Conservation (phyloP, 441 rosid genomes). For the Eugenia klotzschiana region DNA sequence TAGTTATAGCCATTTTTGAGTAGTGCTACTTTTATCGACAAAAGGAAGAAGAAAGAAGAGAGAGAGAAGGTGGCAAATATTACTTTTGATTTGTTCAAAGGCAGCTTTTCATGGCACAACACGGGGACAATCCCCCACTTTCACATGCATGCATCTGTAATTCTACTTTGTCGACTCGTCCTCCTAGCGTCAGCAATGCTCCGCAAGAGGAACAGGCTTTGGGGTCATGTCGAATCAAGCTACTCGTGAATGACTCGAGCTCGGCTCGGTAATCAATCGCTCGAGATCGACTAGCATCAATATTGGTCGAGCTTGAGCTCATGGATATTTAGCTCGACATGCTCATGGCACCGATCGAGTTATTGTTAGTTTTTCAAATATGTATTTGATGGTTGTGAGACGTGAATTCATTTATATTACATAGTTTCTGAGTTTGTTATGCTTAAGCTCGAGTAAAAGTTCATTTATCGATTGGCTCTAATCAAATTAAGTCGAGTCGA, state of each 20-base stretch:
- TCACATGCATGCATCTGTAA: neutral
- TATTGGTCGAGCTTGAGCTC: neutral
- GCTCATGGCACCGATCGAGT: fast-evolving
- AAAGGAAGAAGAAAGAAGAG: too few relatives aligned
- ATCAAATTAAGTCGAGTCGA: neutral
- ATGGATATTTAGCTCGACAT: too few relatives aligned
- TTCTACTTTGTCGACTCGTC: neutral
- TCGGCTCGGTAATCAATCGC: neutral
- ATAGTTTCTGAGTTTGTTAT: neutral
- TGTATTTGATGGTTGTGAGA: neutral
- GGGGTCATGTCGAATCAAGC: neutral
- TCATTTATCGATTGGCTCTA: neutral
- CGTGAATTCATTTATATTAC: neutral
- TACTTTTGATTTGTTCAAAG: neutral
- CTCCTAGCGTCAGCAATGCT: neutral
- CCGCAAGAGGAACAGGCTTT: neutral
- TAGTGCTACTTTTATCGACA: neutral
- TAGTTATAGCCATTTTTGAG: neutral
- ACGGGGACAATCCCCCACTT: neutral
- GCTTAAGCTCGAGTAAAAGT: neutral
- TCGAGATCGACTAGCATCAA: neutral
- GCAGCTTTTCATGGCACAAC: neutral
- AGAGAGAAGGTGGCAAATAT: neutral
- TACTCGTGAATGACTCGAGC: neutral
- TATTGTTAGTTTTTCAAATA: neutral